Base-by-base conservation (phyloP, 352 stramenopile species). In the Globisporangium abappressorium region DNA sequence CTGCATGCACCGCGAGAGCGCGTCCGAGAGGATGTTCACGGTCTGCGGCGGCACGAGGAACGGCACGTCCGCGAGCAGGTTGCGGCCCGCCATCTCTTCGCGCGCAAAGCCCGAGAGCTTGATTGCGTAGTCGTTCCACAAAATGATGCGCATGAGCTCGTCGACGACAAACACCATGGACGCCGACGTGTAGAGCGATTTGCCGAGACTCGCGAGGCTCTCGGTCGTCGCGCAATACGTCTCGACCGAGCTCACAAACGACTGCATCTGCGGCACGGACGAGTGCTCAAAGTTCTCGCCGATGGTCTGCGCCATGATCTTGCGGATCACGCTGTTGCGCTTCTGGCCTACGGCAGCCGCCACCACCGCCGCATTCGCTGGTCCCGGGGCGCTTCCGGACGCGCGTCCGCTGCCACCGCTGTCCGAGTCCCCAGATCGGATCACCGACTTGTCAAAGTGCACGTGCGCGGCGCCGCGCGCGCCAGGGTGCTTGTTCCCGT, bases 41-140 rank as follows among this genome's bases (percentile, higher is more conserved):
- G 80, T 90, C 20, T 83, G 41, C 6, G 82, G 77, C 3, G 82
- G 80, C 30, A 95, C 82, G 30, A 95, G 72, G 62, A 87, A 90
- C 15, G 81, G 82, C 30, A 94, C 69, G 26, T 95, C 87, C 47
- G 87, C 78, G 34, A 88, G 70, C 30, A 95, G 63, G 38, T 91
- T 84, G 30, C 87, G 83, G 0, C 87, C 87, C 0, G 87, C 87
- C 76, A 95, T 88, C 66, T 95, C 84, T 61, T 95, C 85, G n/a
- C 87, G 78, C 28, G 80, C 78, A 69, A 85, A 93, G n/a, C 87
- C 87, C 38, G 80, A 79, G 55, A 89, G 73, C 66, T 83, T 80
- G n/a, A 92, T 79, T 0, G 87, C 87, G 46, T 76, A 78, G 63
- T 95, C 87, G 62, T 95, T 95, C 87, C 87, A 95, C 18, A 95